Evolutionary conservation across 805 yeast genomes (phyloP).

Genomic region (Candida insectalens): DNA sequence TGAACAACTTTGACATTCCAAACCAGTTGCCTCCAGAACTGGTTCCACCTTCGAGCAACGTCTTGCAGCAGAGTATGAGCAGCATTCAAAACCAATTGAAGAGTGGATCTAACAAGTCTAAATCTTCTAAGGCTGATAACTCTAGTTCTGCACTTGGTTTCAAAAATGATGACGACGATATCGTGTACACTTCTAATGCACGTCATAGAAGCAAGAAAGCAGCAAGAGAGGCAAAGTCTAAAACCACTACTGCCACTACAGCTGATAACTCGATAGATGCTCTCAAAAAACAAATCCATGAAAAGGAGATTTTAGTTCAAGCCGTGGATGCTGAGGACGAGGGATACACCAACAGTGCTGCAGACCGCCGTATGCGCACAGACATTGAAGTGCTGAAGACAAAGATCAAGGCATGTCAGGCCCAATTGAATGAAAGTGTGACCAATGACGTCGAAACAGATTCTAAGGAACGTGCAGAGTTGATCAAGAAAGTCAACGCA

Average conservation of each 20-base stretch:
- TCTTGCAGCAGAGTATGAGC: constrained; percentile 60
- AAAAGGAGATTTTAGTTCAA: constrained; percentile 59
- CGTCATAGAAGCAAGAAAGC: constrained; percentile 39
- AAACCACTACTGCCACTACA: constrained; percentile 19
- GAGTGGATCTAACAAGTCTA: constrained; percentile 19
- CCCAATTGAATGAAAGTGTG: constrained; percentile 22
- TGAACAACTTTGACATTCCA: constrained; percentile 87
- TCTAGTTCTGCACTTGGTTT: constrained; percentile 43
- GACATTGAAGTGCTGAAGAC: constrained; percentile 59
- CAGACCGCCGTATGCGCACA: constrained; percentile 29
- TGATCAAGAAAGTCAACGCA: constrained; percentile 47
- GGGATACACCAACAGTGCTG: constrained; percentile 24
- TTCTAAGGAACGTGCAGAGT: constrained; percentile 35
- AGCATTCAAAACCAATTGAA: constrained; percentile 60
- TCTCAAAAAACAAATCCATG: constrained; percentile 57
- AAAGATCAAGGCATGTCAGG: constrained; percentile 41
- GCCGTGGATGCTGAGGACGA: constrained; percentile 64
- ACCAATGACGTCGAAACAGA: constrained; percentile 23
- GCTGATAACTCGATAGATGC: constrained; percentile 31
- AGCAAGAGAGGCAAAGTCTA: constrained; percentile 5
- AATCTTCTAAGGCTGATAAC: constrained; percentile 15
- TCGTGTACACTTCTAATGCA: constrained; percentile 50
- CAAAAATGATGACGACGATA: constrained; percentile 66
- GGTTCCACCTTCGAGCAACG: constrained; percentile 75
- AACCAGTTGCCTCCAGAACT: constrained; percentile 76